Percentiles rank a stretch among this genome's conserved stretches.
These are phyloP conservation scores for Yamadazyma dendronema DNA, from an alignment of 1,139 yeast species.

Conservation along the genomic window DNA sequence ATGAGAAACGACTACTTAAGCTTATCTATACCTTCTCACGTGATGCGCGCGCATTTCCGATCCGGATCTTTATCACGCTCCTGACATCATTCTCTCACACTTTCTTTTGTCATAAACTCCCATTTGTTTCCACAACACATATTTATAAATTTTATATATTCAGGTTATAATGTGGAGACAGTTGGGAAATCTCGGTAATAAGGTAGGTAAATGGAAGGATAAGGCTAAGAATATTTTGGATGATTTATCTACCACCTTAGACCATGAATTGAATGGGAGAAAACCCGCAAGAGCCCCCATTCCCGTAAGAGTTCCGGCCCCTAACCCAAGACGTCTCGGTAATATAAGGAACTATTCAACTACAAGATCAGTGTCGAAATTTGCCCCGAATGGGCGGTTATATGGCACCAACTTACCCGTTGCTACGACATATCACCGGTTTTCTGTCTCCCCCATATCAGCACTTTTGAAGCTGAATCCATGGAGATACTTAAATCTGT, in stretches of 20 bases:
- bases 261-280: conserved; percentile 6
- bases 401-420: too few species aligned
- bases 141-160: not conserved
- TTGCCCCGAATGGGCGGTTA: too few species aligned
- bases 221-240: conserved; percentile 14
- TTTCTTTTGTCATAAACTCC: too few species aligned
- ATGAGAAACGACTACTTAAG: too few species aligned
- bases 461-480: not conserved
- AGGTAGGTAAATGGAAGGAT: conserved; percentile 10
- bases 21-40: too few species aligned
- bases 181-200: conserved; percentile 5
- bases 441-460: not conserved
- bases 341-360: not conserved
- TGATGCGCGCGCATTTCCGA: too few species aligned
- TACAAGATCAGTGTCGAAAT: too few species aligned
- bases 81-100: too few species aligned
- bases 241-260: conserved; percentile 14
- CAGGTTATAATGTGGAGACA: conserved; percentile 11
- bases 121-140: too few species aligned
- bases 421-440: too few species aligned
- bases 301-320: conserved; percentile 14
- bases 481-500: too few species aligned
- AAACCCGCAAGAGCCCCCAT: conserved; percentile 7
- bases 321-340: conserved; percentile 1
- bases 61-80: too few species aligned